Percentiles rank a stretch among this genome's conserved stretches.
These are phyloP conservation scores for Metarhizium album DNA, from an alignment of 2,329 filamentous ascomycete species.

Conservation along the genomic window DNA sequence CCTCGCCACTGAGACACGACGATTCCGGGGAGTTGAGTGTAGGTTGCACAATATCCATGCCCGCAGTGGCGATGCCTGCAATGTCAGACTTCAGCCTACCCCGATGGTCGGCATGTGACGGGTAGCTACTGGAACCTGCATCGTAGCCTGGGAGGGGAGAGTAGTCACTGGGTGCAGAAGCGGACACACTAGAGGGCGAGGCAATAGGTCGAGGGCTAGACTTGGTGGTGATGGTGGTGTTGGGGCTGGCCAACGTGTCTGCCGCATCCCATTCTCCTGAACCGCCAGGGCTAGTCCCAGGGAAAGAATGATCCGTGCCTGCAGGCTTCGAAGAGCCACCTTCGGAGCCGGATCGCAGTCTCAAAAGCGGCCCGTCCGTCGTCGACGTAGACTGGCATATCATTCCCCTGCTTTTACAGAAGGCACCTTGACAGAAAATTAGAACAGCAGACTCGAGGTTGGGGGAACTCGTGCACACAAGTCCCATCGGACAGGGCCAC, in stretches of 20 bases:
- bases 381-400: slow-evolving; percentile 20
- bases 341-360: not conserved
- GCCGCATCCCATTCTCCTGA: not conserved
- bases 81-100: slow-evolving; percentile 3
- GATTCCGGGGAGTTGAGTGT: slow-evolving; percentile 7
- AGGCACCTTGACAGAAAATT: slow-evolving; percentile 16
- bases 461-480: not conserved
- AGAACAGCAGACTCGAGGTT: not conserved
- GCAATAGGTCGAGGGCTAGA: slow-evolving; percentile 3
- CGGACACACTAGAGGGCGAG: slow-evolving; percentile 1
- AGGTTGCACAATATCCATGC: slow-evolving; percentile 8
- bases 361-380: slow-evolving; percentile 2
- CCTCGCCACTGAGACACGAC: not conserved
- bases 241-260: slow-evolving; percentile 3
- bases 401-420: slow-evolving; percentile 23
- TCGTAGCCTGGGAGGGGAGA: slow-evolving; percentile 3
- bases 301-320: not conserved
- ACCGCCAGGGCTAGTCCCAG: not conserved
- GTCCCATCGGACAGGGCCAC: not conserved
- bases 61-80: not conserved
- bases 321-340: not conserved
- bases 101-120: slow-evolving; percentile 2
- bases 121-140: not conserved
- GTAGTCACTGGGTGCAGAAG: slow-evolving; percentile 1
- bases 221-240: slow-evolving; percentile 4